Percentiles rank a stretch among this genome's conserved stretches.
phyloP scores from a whole-genome alignment of 192 early-diverging fungal genomes.

The Backusella luteola region DNA sequence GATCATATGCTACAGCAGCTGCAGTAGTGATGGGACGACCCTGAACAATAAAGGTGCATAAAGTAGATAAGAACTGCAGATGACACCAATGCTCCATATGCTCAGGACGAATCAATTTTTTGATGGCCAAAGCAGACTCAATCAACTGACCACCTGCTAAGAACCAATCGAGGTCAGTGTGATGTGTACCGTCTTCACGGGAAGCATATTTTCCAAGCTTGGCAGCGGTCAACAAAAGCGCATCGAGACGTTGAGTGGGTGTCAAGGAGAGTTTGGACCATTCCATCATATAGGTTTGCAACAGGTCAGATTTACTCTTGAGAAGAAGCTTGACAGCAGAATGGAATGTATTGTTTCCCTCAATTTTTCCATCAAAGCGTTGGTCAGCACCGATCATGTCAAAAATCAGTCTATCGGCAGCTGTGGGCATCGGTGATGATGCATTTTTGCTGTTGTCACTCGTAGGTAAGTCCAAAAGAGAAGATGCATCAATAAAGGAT shows the following conservation, averaged over 20 bases:
- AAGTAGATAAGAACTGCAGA: conserved; percentile 9
- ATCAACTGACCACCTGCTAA: conserved; percentile 19
- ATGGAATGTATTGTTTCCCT: conserved; percentile 20
- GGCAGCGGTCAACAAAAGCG: not conserved
- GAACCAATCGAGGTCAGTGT: conserved; percentile 19
- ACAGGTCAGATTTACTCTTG: conserved; percentile 19
- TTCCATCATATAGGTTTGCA: conserved; percentile 15
- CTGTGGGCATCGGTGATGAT: not conserved
- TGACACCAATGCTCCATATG: not conserved
- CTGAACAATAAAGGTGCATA: conserved; percentile 23
- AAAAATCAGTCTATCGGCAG: not conserved
- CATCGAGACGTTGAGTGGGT: not conserved
- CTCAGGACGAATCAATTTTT: not conserved
- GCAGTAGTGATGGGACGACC: conserved; percentile 12
- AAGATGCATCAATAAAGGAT: conserved; percentile 4
- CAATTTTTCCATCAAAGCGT: conserved; percentile 23
- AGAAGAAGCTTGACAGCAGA: conserved; percentile 14
- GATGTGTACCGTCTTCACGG: not conserved
- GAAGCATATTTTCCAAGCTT: not conserved
- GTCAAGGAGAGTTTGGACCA: not conserved
- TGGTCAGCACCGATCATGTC: conserved; percentile 16
- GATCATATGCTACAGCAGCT: not conserved
- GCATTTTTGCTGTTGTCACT: not conserved
- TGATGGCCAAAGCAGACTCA: conserved; percentile 17
- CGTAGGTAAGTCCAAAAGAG: not conserved